These are phyloP conservation scores for Veloporphyrellus conicus DNA, from an alignment of 1,284 basidiomycete species.

Conservation along the genomic window DNA sequence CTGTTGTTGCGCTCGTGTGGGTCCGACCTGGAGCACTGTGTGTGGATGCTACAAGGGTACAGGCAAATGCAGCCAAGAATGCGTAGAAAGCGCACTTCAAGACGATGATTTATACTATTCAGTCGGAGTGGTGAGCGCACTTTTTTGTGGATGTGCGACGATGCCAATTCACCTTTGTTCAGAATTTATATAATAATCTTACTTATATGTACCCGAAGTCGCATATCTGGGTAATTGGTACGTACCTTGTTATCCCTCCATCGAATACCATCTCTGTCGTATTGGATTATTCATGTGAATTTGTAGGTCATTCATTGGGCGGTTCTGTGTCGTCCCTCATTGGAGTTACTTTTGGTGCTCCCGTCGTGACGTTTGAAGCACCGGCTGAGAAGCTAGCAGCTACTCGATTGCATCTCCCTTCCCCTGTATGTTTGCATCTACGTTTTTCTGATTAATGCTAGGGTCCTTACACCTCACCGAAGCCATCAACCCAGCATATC, in stretches of 20 bases:
- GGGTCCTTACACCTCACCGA: neutral
- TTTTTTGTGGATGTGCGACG: neutral
- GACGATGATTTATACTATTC: slow-evolving; percentile 80
- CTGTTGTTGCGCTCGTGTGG: slow-evolving; percentile 86
- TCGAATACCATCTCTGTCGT: neutral
- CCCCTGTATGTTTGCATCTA: slow-evolving; percentile 40
- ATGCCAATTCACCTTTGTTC: neutral
- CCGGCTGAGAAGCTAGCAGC: slow-evolving; percentile 76
- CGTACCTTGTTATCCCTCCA: neutral
- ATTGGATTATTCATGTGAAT: neutral
- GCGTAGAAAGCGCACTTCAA: slow-evolving; percentile 69
- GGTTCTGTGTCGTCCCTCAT: slow-evolving; percentile 77
- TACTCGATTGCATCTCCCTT: slow-evolving; percentile 71
- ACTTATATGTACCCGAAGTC: slow-evolving; percentile 77
- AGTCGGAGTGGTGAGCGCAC: slow-evolving; percentile 51
- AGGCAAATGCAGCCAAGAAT: slow-evolving; percentile 67
- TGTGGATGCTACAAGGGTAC: slow-evolving; percentile 76
- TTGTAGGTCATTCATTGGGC: slow-evolving; percentile 65
- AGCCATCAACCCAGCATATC: slow-evolving; percentile 59
- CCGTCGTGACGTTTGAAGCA: slow-evolving; percentile 79
- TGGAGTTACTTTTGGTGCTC: slow-evolving; percentile 79
- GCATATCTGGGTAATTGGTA: slow-evolving; percentile 72
- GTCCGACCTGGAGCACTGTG: slow-evolving; percentile 80
- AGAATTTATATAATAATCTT: slow-evolving; percentile 78
- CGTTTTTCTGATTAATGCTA: neutral